These are phyloP conservation scores for Allium sativum DNA, from an alignment of 106 monocot species.

Conservation along the genomic window DNA sequence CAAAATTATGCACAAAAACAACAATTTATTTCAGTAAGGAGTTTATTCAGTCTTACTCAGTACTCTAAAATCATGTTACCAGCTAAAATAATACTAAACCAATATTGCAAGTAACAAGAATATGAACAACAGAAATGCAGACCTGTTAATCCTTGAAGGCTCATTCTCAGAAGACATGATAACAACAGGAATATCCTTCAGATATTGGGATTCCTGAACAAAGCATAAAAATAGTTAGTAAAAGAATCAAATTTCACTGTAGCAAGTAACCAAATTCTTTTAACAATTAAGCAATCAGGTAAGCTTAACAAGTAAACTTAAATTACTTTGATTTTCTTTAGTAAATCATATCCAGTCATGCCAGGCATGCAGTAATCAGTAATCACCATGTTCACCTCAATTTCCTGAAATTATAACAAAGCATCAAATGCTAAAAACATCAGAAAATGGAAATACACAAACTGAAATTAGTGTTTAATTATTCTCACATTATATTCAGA, in stretches of 20 bases:
- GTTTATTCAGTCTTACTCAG: no score
- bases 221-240: background rate
- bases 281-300: background rate
- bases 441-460: background rate
- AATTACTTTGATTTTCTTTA: conserved; percentile 79
- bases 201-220: conserved; percentile 51
- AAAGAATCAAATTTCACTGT: no score
- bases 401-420: conserved; percentile 8
- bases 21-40: no score
- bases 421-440: background rate
- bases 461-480: background rate
- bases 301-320: background rate
- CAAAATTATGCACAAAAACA: no score
- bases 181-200: conserved; percentile 87
- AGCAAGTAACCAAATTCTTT: no score
- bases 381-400: conserved; percentile 65
- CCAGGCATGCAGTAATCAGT: conserved; percentile 96
- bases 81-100: no score
- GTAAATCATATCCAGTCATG: conserved; percentile 90
- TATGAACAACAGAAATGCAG: no score
- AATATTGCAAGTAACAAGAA: no score
- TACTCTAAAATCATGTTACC: no score
- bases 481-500: conserved; percentile 10
- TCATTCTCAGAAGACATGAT: conserved; percentile 96
- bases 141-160: conserved; percentile 83